Evolutionary conservation across 2,329 filamentous ascomycete species (phyloP), one percentile per base, ranked within the genome.

Genomic region (Xylogone sp.): DNA sequence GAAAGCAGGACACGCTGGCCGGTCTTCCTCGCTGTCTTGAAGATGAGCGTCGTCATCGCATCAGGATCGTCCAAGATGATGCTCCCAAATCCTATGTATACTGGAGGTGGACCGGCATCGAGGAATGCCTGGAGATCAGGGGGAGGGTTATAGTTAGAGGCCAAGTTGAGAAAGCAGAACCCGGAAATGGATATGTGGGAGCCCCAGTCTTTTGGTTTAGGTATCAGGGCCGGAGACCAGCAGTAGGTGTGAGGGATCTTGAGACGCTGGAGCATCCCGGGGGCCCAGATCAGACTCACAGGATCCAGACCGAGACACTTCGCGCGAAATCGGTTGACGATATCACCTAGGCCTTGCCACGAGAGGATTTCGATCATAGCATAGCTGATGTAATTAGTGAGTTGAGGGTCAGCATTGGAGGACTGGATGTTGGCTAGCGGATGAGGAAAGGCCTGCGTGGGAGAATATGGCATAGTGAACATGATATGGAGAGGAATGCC

Each of bases 281-380:
- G 89, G 1, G 87, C 91, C 78, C 86, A 91, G 47, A 93, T 83
- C 5, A 88, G 74, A 49, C 86, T 89, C 43, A 96, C 75, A 0
- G 85, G 79, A 43, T 93, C 86, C 1, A 96, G 72, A 24, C 86
- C 85, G 0, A 95, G 75, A 6, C 79, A 80, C 52, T 84, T 84
- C 55, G 84, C 82, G 45, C 92, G 78, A 63, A 95, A 96, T 16
- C 83, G 79, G 63, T 96, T 96, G 66, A 96, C 91, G 10, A 96
- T 75, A 66, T 96, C 91, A 18, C 91, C 90, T 2, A 96, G 72
- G 0, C 84, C 84, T 66, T 88, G 83, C 84, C 84, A 87, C 7
- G 83, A 83, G 67, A 88, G 73, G 71, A 86, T 79, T 49, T 88
- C 84, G 2, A 87, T 79, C 39, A 87, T 71, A 2, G 78, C 76